These are phyloP conservation scores for Ensete ventricosum DNA, from an alignment of 176 grass and related monocot species.

Conservation along the genomic window DNA sequence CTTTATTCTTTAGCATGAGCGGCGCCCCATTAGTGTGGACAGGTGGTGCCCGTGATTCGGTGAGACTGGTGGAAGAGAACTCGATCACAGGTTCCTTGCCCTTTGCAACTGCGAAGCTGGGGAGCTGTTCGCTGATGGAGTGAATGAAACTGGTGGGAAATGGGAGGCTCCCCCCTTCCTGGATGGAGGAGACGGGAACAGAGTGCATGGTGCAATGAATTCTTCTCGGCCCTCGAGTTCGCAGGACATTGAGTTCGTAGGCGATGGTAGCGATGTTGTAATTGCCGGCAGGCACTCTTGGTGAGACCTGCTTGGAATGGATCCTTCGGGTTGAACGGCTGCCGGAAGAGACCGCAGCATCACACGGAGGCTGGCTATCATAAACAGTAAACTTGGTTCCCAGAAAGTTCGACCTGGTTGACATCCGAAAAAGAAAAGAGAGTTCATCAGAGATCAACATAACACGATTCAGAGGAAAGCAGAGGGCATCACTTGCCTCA, in stretches of 20 bases:
- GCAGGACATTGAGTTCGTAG: conserved; percentile 82
- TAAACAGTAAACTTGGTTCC: conserved; percentile 91
- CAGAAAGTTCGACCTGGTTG: conserved; percentile 73
- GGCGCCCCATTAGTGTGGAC: conserved; percentile 21
- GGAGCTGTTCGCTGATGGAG: conserved; percentile 44
- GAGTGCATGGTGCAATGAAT: conserved; percentile 88
- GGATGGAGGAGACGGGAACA: conserved; percentile 47
- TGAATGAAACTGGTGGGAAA: conserved; percentile 59
- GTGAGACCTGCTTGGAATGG: conserved; percentile 85
- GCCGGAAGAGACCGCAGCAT: conserved; percentile 35
- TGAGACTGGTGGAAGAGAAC: conserved; percentile 44
- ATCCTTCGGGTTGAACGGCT: conserved; percentile 50
- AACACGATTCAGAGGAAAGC: not conserved
- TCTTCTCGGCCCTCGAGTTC: conserved; percentile 80
- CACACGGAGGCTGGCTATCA: conserved; percentile 73
- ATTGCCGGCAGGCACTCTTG: conserved; percentile 68
- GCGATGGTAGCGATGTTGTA: conserved; percentile 70
- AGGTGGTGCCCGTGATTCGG: conserved; percentile 17
- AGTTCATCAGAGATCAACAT: not conserved
- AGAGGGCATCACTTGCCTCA: conserved; percentile 47
- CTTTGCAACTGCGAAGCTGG: conserved; percentile 34
- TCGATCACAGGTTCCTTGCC: conserved; percentile 39
- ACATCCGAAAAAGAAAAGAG: conserved; percentile 9
- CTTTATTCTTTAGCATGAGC: conserved; percentile 80
- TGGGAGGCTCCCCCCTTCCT: conserved; percentile 50